A percentile compares a stretch with the other conserved stretches of the same genome.
phyloP scores from a whole-genome alignment of 441 rosid genomes.

The Aleurites moluccanus region DNA sequence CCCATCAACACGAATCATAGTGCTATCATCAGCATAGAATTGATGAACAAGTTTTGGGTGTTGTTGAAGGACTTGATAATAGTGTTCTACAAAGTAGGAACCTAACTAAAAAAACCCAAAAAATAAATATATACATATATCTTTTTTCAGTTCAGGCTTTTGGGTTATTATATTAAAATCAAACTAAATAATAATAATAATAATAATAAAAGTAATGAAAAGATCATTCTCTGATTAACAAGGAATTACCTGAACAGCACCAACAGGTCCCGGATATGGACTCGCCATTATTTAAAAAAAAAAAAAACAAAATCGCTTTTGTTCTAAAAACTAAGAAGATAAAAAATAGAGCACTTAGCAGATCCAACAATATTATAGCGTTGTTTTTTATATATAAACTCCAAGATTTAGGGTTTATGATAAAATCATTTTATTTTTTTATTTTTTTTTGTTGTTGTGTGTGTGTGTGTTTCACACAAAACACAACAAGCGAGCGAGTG shows the following conservation, averaged over 20 bases:
- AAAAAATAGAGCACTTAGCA: not conserved
- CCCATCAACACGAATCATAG: conserved; percentile 79
- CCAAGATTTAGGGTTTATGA: conserved; percentile 24
- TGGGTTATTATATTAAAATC: not conserved
- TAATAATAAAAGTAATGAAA: not conserved
- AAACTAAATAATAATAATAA: not conserved
- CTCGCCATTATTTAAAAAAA: conserved; percentile 42
- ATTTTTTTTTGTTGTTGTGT: too few species aligned
- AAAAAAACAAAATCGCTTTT: conserved; percentile 16
- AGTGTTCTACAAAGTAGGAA: conserved; percentile 85
- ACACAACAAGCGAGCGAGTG: not conserved
- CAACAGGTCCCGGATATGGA: conserved; percentile 53
- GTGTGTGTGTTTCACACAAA: too few species aligned
- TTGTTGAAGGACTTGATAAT: conserved; percentile 76
- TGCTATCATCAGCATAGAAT: conserved; percentile 77
- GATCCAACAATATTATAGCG: not conserved
- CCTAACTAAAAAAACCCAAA: conserved; percentile 56
- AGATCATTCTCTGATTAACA: not conserved
- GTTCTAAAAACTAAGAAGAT: conserved; percentile 24
- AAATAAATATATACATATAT: too few species aligned
- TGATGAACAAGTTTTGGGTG: conserved; percentile 82
- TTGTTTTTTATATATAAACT: not conserved
- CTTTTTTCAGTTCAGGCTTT: not conserved
- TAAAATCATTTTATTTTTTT: not conserved
- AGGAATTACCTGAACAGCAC: conserved; percentile 55